Percentiles rank a stretch among this genome's conserved stretches.
Evolutionary conservation across 2,329 filamentous ascomycete species (phyloP).

Genomic region (Dactylella cylindrospora): DNA sequence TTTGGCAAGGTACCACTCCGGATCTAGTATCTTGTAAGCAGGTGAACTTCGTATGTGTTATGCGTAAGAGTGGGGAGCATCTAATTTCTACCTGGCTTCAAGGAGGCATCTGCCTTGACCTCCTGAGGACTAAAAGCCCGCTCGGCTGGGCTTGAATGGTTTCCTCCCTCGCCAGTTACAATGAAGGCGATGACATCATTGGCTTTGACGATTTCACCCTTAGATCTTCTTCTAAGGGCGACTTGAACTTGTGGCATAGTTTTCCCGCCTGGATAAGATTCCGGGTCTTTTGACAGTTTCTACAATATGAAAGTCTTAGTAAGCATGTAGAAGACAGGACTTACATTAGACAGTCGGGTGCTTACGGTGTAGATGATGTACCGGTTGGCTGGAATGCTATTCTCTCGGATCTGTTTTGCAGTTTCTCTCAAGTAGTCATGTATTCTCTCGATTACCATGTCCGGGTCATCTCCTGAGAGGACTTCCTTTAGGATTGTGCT

Average conservation of each 20-base stretch:
- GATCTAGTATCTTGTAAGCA: constrained; percentile 57
- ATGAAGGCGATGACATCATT: constrained; percentile 97
- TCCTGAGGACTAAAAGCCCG: constrained; percentile 86
- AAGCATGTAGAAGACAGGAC: background rate
- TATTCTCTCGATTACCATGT: constrained; percentile 82
- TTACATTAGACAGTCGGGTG: background rate
- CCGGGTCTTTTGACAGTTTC: constrained; percentile 90
- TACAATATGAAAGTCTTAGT: constrained; percentile 46
- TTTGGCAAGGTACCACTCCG: constrained; percentile 98
- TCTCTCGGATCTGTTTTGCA: constrained; percentile 81
- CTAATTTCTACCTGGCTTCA: constrained; percentile 60
- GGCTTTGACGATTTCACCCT: constrained; percentile 83
- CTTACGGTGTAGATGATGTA: constrained; percentile 88
- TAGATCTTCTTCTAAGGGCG: constrained; percentile 79
- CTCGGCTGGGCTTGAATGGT: constrained; percentile 67
- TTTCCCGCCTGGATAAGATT: constrained; percentile 90
- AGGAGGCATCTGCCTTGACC: constrained; percentile 72
- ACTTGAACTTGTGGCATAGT: constrained; percentile 98
- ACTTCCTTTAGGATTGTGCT: constrained; percentile 86
- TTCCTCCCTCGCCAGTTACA: constrained; percentile 70
- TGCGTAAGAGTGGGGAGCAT: no score
- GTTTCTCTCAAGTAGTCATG: constrained; percentile 89
- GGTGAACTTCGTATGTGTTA: no score
- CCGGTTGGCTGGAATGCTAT: constrained; percentile 72
- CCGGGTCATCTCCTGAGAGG: constrained; percentile 87